phyloP scores from a whole-genome alignment of 2,329 filamentous ascomycete species.

The Trichoderma atroviride region DNA sequence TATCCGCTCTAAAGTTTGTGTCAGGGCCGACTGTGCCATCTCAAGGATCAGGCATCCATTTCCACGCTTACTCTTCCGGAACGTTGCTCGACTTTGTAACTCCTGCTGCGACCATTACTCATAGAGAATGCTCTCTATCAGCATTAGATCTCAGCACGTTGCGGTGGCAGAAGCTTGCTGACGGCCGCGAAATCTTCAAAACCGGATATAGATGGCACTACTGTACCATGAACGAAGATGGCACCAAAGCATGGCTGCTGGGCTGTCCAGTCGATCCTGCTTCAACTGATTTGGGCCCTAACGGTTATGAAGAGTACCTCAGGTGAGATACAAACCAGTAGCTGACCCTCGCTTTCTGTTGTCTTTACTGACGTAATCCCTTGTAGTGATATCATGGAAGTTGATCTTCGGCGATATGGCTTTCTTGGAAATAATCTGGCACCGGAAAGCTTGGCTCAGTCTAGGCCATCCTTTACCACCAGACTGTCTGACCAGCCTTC shows the following conservation, averaged over 20 bases:
- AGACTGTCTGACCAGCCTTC: constrained; percentile 58
- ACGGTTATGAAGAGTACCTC: constrained; percentile 83
- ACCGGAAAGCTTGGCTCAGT: constrained; percentile 55
- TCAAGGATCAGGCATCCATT: constrained; percentile 89
- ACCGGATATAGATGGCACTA: constrained; percentile 97
- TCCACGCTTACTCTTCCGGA: constrained; percentile 91
- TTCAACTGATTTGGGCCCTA: constrained; percentile 66
- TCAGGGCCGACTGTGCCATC: constrained; percentile 79
- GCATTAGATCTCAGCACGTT: constrained; percentile 84
- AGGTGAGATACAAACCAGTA: constrained; percentile 46
- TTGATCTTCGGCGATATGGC: constrained; percentile 89
- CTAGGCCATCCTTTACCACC: constrained; percentile 51
- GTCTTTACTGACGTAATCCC: neutral
- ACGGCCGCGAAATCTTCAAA: constrained; percentile 91
- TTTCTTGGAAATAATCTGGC: constrained; percentile 78
- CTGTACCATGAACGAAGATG: constrained; percentile 92
- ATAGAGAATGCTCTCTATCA: constrained; percentile 86
- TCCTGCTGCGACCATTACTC: constrained; percentile 81
- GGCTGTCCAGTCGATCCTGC: constrained; percentile 79
- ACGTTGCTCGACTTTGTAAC: constrained; percentile 93
- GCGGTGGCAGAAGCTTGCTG: constrained; percentile 92
- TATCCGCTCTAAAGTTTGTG: constrained; percentile 87
- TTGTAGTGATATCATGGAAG: constrained; percentile 79
- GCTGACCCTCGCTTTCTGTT: neutral
- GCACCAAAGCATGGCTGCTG: constrained; percentile 95